Conservation (phyloP, 352 stramenopile species). For the Aphanomyces euteiches region DNA sequence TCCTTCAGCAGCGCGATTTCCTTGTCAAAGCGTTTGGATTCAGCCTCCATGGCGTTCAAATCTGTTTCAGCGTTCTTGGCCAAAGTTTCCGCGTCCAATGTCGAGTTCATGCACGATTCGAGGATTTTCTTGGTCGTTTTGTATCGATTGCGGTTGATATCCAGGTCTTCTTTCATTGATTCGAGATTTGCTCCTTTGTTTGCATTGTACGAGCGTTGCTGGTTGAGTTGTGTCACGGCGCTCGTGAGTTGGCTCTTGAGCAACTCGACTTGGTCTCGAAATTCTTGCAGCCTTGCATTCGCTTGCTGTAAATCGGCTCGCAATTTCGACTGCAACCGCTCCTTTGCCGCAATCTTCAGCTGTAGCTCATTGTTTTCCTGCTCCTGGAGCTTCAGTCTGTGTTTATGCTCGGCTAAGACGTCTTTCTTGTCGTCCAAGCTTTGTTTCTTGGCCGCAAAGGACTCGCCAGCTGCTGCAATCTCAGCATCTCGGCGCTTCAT, state of each 20-base stretch:
- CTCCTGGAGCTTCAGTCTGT: slow-evolving; percentile 78
- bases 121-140: slow-evolving; percentile 78
- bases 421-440: slow-evolving; percentile 62
- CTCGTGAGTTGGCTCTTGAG: slow-evolving; percentile 89
- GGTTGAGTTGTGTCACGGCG: slow-evolving; percentile 76
- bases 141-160: slow-evolving; percentile 59
- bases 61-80: slow-evolving; percentile 83
- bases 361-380: slow-evolving; percentile 84
- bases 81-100: slow-evolving; percentile 72
- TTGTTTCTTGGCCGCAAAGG: slow-evolving; percentile 73
- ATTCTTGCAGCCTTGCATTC: slow-evolving; percentile 63
- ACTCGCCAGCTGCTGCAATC: slow-evolving; percentile 87
- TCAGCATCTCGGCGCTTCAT: slow-evolving; percentile 92
- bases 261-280: slow-evolving; percentile 89
- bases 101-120: slow-evolving; percentile 65
- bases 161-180: slow-evolving; percentile 72
- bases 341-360: slow-evolving; percentile 59
- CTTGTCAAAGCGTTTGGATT: slow-evolving; percentile 66
- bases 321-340: slow-evolving; percentile 61
- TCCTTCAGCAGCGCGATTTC: slow-evolving; percentile 87
- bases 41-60: slow-evolving; percentile 57
- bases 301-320: slow-evolving; percentile 65
- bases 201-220: slow-evolving; percentile 71
- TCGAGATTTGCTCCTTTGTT: slow-evolving; percentile 74
- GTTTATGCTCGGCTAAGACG: slow-evolving; percentile 65